Base-by-base conservation (phyloP, 2,329 filamentous ascomycete genomes). In the Ascochyta rabiei region DNA sequence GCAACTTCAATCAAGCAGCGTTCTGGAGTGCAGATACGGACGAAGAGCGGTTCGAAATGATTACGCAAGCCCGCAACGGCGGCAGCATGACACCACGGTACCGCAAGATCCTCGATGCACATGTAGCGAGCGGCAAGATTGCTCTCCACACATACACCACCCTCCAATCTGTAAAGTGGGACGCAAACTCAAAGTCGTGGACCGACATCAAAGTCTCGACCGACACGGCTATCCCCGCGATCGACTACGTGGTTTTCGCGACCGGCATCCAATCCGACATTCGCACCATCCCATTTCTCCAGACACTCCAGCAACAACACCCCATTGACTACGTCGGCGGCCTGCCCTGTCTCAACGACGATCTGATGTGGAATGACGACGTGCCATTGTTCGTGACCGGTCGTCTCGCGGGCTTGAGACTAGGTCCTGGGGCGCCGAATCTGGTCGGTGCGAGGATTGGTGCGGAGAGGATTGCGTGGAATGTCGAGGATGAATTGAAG, bases 21-120 rank as follows among this genome's bases (percentile, higher is more conserved):
- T 95, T 93, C 72, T 93, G 89, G 88, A 85, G 84, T 6, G 88
- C 89, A 3, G 89, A 92, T 62, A 84, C 83, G 6, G 87, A 91
- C 56, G 82, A 86, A 80, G 83, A 93, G 72, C 82, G 89, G 2
- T 80, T 87, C 26, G 80, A 86, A 31, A 88, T 90, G 73, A 81
- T 90, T 58, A 80, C 81, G 59, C 74, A 79, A 39, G 90, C 90
- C 0, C 82, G 89, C 6, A 86, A 87, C 15, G 90, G 90, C 2
- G 90, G 90, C n/a, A 91, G 88, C 71, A 84, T 93, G 60, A 91
- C 86, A 4, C 86, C 88, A 0, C 77, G 80, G 0, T 91, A 86
- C 71, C 78, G 85, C 59, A 89, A 87, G 69, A 80, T 86, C n/a
- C 74, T 91, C 6, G 85, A 87, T 69, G 76, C 81, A 6, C 85